Conservation (phyloP, 164 flowering plant genomes). For the Umbilicus rupestris region DNA sequence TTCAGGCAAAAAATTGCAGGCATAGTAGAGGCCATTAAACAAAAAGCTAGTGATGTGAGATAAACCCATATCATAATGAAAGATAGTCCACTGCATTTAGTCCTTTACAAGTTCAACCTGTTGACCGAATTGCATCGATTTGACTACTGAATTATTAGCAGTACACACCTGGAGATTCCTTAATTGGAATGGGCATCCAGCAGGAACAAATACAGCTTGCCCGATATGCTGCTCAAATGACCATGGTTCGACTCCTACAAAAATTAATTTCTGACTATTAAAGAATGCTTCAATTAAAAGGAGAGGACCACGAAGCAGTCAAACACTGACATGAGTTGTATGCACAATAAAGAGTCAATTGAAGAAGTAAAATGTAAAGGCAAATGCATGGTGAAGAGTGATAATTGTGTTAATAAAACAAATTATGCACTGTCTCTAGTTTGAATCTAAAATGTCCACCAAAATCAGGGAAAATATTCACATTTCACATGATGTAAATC, state of each 20-base stretch:
- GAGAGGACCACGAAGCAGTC: not conserved
- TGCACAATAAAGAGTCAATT: not conserved
- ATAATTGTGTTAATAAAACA: not conserved
- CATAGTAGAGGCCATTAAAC: not conserved
- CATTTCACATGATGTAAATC: not conserved
- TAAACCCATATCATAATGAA: not conserved
- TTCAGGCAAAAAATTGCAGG: not conserved
- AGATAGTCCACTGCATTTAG: not conserved
- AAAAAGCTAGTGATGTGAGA: not conserved
- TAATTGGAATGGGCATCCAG: slow-evolving; percentile 90
- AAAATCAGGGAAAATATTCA: not conserved
- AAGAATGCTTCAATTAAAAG: not conserved
- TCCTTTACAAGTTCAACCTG: not conserved
- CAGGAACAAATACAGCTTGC: slow-evolving; percentile 81
- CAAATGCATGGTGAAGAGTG: not conserved
- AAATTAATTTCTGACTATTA: not conserved
- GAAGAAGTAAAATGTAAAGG: not conserved
- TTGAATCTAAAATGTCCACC: not conserved
- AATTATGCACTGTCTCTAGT: not conserved
- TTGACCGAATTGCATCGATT: not conserved
- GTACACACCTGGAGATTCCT: slow-evolving; percentile 67
- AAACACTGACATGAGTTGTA: not conserved
- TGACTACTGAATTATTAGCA: not conserved
- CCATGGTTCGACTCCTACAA: slow-evolving; percentile 89
- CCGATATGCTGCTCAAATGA: slow-evolving; percentile 76